Percentiles rank a stretch among this genome's conserved stretches.
Conservation (phyloP, 2,329 filamentous ascomycete species). For the Mycocentrospora acerina region DNA sequence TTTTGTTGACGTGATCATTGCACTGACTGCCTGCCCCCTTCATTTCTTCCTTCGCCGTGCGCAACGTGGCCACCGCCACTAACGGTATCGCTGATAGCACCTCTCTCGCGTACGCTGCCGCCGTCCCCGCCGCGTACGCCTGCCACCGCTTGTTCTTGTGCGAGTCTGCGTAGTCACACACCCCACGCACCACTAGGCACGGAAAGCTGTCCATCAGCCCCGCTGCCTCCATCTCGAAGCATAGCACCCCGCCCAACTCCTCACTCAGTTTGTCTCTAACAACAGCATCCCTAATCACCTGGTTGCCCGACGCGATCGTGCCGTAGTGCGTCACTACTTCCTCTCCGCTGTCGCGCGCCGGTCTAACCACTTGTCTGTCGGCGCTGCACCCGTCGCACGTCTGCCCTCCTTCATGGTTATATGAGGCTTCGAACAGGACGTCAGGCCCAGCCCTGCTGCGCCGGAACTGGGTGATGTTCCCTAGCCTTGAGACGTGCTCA, state of each 20-base stretch:
- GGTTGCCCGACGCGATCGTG: constrained; percentile 9
- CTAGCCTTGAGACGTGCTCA: neutral
- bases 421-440: neutral
- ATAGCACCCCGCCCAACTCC: constrained; percentile 9
- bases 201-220: constrained; percentile 7
- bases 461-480: neutral
- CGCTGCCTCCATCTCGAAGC: no score
- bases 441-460: neutral
- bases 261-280: constrained; percentile 3
- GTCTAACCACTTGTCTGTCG: neutral
- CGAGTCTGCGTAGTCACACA: constrained; percentile 7
- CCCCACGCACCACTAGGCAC: constrained; percentile 5
- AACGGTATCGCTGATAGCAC: neutral
- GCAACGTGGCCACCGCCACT: no score
- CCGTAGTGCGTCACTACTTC: constrained; percentile 7
- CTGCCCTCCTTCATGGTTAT: constrained; percentile 2
- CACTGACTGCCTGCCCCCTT: no score
- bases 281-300: constrained; percentile 9
- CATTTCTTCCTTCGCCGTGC: no score
- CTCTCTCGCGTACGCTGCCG: constrained; percentile 3
- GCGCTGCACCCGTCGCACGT: constrained; percentile 9
- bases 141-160: constrained; percentile 2
- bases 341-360: neutral
- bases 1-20: no score
- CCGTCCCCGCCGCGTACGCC: constrained; percentile 1